phyloP scores from a whole-genome alignment of 2,329 filamentous ascomycete species.

The Akanthomyces uredinophilus region DNA sequence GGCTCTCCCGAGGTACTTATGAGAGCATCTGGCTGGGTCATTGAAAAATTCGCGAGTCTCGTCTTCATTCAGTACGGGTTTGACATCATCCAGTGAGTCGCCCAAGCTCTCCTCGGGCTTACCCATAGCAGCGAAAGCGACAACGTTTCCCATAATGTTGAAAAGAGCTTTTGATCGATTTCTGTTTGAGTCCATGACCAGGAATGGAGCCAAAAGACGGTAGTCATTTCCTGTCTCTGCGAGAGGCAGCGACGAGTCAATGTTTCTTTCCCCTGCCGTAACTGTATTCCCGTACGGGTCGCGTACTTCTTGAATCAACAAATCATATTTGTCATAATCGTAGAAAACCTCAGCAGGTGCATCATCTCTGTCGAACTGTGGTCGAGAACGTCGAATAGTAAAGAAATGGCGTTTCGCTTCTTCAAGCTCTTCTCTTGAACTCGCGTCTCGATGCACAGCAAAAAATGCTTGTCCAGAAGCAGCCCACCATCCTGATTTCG shows the following conservation, averaged over 20 bases:
- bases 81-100: conserved; percentile 7
- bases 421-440: neutral
- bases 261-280: conserved; percentile 7
- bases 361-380: neutral
- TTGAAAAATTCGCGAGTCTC: conserved; percentile 5
- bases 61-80: neutral
- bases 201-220: conserved; percentile 9
- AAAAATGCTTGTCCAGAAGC: conserved; percentile 7
- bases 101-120: conserved; percentile 12
- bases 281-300: conserved; percentile 11
- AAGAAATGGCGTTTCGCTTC: conserved; percentile 8
- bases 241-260: conserved; percentile 6
- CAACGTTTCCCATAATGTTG: conserved; percentile 9
- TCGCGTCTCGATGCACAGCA: neutral
- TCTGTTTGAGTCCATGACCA: conserved; percentile 13
- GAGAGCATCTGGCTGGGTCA: neutral
- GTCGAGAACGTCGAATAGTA: conserved; percentile 1
- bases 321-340: conserved; percentile 9
- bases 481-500: conserved; percentile 5
- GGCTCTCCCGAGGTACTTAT: neutral
- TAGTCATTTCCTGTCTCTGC: conserved; percentile 10
- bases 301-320: conserved; percentile 6
- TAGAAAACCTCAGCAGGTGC: conserved; percentile 1
- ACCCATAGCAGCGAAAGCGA: conserved; percentile 10
- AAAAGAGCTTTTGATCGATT: conserved; percentile 11